phyloP scores from a whole-genome alignment of 306 rosid genomes.

The Begonia loranthoides region DNA sequence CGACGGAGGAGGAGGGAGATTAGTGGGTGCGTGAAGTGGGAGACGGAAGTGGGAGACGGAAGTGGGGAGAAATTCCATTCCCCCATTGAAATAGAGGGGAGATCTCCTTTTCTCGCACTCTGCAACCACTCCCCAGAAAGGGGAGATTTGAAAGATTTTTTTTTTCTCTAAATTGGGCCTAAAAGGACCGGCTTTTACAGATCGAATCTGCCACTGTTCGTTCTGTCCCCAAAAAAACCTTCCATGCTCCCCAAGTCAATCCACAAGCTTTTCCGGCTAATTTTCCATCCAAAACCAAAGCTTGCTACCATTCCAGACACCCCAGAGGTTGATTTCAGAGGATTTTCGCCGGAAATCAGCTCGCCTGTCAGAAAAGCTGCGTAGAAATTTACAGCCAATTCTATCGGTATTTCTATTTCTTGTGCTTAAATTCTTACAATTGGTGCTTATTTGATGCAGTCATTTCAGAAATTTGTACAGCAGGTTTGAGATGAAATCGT shows the following conservation, averaged over 20 bases:
- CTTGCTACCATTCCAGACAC: conserved; percentile 64
- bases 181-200: too few relatives aligned
- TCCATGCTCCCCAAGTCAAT: conserved; percentile 55
- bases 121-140: too few relatives aligned
- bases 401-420: conserved; percentile 39
- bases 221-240: conserved; percentile 15
- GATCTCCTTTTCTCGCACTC: too few relatives aligned
- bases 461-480: background rate
- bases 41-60: too few relatives aligned
- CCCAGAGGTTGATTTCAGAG: conserved; percentile 38
- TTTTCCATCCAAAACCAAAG: conserved; percentile 32
- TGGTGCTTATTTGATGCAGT: background rate
- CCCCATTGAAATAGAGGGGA: too few relatives aligned
- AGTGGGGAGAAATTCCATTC: too few relatives aligned
- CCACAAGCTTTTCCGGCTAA: conserved; percentile 48
- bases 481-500: too few relatives aligned
- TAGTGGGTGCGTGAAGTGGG: too few relatives aligned
- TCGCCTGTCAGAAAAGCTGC: conserved; percentile 35
- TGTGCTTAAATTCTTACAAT: conserved; percentile 17
- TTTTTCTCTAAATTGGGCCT: too few relatives aligned
- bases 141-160: too few relatives aligned
- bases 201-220: background rate
- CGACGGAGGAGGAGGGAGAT: too few relatives aligned
- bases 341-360: conserved; percentile 45
- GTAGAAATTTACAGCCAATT: conserved; percentile 28